Base-by-base conservation (phyloP, 805 yeast species). In the Myxozyma sirexii region DNA sequence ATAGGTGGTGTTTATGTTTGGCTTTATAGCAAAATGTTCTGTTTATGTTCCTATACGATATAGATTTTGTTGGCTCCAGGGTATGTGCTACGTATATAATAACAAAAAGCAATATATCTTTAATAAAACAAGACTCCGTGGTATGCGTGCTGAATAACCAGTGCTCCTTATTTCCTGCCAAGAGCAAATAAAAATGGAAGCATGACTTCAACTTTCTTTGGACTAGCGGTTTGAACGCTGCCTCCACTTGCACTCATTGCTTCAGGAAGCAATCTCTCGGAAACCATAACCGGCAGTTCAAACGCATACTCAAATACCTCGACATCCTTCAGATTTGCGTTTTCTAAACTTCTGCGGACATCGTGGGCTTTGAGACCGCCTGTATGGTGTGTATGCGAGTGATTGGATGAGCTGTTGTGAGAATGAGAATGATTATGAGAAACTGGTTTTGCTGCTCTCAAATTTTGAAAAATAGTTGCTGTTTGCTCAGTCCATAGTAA, bases 111-210 rank as follows among this genome's bases (percentile, higher is more conserved):
- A 21, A 38, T 38, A 38, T 38, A 38, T 38, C 10, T 13, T 38
- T 24, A n/a, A n/a, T n/a, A n/a, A n/a, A n/a, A n/a, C n/a, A n/a
- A n/a, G n/a, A n/a, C 33, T 29, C 33, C 10, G 33, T 29, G 33
- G 10, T 29, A 7, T 29, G 33, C 33, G 33, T 29, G n/a, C 33
- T 44, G 19, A n/a, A 44, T 24, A 15, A 12, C 19, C 27, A 21
- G n/a, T n/a, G n/a, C 27, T 17, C 21, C n/a, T 19, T 29, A 31
- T 26, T 56, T 56, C 24, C 37, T 41, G 3, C 59, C 59, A 8
- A 33, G 51, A 2, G 59, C 59, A 21, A 56, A 29, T 37, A 56
- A n/a, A 49, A 48, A 56, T 12, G 59, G 59, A 31, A 56, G 53
- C 37, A 27, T 7, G 4, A 56, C 55, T 24, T 56, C 43, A 5